phyloP scores from a whole-genome alignment of 306 rosid genomes.

The Lathyrus tuberosus region DNA sequence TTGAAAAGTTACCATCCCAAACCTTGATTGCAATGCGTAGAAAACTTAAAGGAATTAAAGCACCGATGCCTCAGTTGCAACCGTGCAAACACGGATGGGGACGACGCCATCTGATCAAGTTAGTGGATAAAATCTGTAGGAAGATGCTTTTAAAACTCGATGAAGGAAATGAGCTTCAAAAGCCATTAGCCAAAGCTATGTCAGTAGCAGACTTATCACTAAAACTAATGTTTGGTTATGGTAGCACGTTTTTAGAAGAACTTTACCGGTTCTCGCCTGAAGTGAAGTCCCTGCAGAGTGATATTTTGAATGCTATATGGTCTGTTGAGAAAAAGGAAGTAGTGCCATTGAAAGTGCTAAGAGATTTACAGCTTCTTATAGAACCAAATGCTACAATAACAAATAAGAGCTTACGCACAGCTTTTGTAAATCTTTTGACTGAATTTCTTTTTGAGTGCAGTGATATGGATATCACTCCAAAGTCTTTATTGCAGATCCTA shows the following conservation, averaged over 20 bases:
- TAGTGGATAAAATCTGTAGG: slow-evolving; percentile 45
- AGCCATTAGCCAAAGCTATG: slow-evolving; percentile 81
- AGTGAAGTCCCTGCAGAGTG: slow-evolving; percentile 65
- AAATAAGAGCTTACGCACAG: slow-evolving; percentile 48
- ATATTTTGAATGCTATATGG: slow-evolving; percentile 73
- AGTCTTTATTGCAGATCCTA: slow-evolving; percentile 53
- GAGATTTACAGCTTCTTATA: slow-evolving; percentile 55
- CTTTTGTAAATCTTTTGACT: slow-evolving; percentile 59
- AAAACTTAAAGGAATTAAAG: slow-evolving; percentile 58
- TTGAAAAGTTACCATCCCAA: slow-evolving; percentile 52
- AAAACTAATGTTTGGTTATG: slow-evolving; percentile 56
- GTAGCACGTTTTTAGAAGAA: slow-evolving; percentile 45
- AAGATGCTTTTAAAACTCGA: slow-evolving; percentile 60
- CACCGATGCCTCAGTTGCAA: slow-evolving; percentile 53
- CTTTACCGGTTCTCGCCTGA: slow-evolving; percentile 65
- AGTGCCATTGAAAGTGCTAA: slow-evolving; percentile 47
- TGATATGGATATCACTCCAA: slow-evolving; percentile 72
- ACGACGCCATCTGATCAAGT: slow-evolving; percentile 45
- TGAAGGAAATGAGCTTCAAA: slow-evolving; percentile 56
- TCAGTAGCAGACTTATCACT: slow-evolving; percentile 70
- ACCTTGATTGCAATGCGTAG: slow-evolving; percentile 68
- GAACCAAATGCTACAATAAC: slow-evolving; percentile 60
- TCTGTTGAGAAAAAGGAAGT: slow-evolving; percentile 43
- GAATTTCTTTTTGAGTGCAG: slow-evolving; percentile 68
- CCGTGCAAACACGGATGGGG: slow-evolving; percentile 52